A percentile compares a stretch with the other conserved stretches of the same genome.
These are phyloP conservation scores for Kwoniella bestiolae DNA, from an alignment of 768 basidiomycete species.

Conservation along the genomic window DNA sequence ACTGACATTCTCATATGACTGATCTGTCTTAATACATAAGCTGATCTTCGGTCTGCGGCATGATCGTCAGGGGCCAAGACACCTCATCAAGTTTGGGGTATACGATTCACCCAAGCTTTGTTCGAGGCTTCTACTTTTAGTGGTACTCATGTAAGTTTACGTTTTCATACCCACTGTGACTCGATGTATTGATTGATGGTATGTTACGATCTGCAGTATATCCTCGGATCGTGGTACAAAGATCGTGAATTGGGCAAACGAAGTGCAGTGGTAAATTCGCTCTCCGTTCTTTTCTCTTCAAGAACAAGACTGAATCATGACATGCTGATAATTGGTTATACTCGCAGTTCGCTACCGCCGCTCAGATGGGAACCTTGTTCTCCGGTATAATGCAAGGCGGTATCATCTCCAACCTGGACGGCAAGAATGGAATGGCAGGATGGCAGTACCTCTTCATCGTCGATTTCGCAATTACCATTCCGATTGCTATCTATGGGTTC, in stretches of 20 bases:
- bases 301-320: neutral
- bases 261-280: slow-evolving; percentile 62
- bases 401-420: slow-evolving; percentile 37
- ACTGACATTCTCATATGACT: neutral
- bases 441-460: slow-evolving; percentile 40
- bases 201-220: slow-evolving; percentile 67
- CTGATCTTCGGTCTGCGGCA: too few species aligned
- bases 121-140: slow-evolving; percentile 77
- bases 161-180: neutral
- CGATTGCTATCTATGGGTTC: slow-evolving; percentile 74
- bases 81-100: slow-evolving; percentile 62
- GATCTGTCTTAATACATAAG: too few species aligned
- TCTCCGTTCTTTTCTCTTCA: neutral
- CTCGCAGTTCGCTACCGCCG: slow-evolving; percentile 58
- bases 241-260: slow-evolving; percentile 72
- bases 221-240: slow-evolving; percentile 77
- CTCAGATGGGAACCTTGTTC: slow-evolving; percentile 44
- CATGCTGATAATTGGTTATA: neutral
- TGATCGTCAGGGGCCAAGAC: slow-evolving; percentile 28
- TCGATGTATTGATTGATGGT: slow-evolving; percentile 49
- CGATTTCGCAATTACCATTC: slow-evolving; percentile 59
- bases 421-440: slow-evolving; percentile 30
- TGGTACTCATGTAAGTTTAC: slow-evolving; percentile 68
- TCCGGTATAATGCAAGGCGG: slow-evolving; percentile 47
- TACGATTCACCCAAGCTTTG: slow-evolving; percentile 74